Conservation (phyloP, 768 basidiomycete species). For the Mycena venus region DNA sequence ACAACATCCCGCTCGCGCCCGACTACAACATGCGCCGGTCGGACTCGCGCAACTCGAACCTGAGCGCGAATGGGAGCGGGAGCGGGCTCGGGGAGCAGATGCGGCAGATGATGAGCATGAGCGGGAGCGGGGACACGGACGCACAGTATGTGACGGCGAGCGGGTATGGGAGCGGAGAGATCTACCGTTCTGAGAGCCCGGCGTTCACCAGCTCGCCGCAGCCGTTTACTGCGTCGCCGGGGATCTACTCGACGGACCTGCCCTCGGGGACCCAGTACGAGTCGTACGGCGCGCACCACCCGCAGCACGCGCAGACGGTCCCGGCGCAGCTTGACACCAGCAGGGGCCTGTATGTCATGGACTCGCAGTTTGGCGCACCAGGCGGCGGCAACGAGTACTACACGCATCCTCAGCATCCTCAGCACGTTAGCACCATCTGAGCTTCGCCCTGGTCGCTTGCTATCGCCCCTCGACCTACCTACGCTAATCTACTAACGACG, state of each 20-base stretch:
- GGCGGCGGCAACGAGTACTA: conserved; percentile 21
- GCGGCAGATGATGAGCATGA: conserved; percentile 57
- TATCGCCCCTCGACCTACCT: no score
- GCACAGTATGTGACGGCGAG: conserved; percentile 30
- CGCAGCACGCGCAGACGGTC: conserved; percentile 33
- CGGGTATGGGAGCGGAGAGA: conserved; percentile 30
- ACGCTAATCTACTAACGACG: conserved; percentile 2
- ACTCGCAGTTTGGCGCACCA: conserved; percentile 11
- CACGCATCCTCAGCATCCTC: conserved; percentile 34
- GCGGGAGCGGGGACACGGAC: conserved; percentile 13
- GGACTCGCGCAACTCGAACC: conserved; percentile 56
- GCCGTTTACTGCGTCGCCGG: conserved; percentile 33
- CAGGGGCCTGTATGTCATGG: conserved; percentile 29
- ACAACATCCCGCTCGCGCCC: conserved; percentile 51
- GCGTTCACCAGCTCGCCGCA: conserved; percentile 41
- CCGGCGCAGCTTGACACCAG: conserved; percentile 32
- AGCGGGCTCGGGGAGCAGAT: conserved; percentile 58
- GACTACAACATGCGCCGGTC: conserved; percentile 51
- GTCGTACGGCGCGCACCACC: conserved; percentile 26
- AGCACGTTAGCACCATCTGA: conserved; percentile 39
- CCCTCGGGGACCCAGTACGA: conserved; percentile 17
- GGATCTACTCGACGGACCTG: conserved; percentile 32
- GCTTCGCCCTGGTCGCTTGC: neutral
- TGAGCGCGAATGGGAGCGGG: conserved; percentile 36
- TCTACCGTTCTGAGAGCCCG: conserved; percentile 59